Evolutionary conservation across 2,329 filamentous ascomycete species (phyloP), one percentile per base, ranked within the genome.

Genomic region (Colletotrichum sp.): DNA sequence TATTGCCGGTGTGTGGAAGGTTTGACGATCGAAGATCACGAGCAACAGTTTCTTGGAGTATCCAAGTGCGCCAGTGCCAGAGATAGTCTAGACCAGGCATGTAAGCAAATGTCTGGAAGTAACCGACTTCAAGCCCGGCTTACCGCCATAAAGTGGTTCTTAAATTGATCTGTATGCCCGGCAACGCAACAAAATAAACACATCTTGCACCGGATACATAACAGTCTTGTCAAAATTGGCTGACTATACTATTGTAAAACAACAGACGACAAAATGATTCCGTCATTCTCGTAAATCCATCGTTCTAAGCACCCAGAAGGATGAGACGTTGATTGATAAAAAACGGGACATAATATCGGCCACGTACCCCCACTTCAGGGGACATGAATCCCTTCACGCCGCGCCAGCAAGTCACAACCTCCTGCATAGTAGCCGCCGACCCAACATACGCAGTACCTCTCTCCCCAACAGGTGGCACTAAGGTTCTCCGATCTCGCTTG

Each of bases 271-370:
- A 18, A 43, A n/a, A 43, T 2, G 8, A 8, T 5, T 5, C 38
- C n/a, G 9, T 43, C 1, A n/a, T 43, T 43, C 18, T 43, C 38
- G 38, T 8, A 43, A n/a, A 1, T n/a, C 0, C 8, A n/a, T 43
- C 18, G 11, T 8, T 43, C 38, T 2, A n/a, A n/a, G 3, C 18
- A 12, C 18, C 5, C 2, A 43, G 38, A 43, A 43, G 18, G 9
- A 11, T 6, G 3, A 6, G 1, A 3, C 3, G 3, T n/a, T 12
- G 5, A 12, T n/a, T 5, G 5, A 43, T 0, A 6, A 6, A 11
- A 4, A n/a, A 6, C 11, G 5, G 18, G 6, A 1, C 18, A n/a
- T 43, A 9, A 9, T 5, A 8, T 43, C 11, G 38, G 18, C 38
- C 38, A 16, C 18, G 18, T 18, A 2, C 36, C 18, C 8, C 5